Evolutionary conservation across 805 yeast genomes (phyloP), one percentile per base, ranked within the genome.

Genomic region (Huiozyma naganishii): DNA sequence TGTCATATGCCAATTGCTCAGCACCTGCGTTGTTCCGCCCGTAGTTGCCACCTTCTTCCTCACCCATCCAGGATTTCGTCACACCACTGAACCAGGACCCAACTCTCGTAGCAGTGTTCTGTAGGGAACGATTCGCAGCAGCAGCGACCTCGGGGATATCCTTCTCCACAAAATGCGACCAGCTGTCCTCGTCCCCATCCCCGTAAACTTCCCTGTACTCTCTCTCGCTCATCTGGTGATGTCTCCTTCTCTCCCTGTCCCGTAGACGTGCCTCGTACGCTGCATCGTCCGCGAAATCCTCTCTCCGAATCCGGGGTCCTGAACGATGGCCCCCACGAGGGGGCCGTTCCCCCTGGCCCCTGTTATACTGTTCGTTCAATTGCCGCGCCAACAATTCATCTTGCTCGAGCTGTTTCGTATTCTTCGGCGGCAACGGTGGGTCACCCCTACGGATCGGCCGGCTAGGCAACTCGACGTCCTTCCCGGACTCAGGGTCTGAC

Each of bases 361-460:
- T 40, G 42, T 67, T 69, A 50, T 71, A 83, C 54, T 82, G 77
- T 53, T 77, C 75, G 47, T 90, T 95, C 56, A 90, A 69, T 54
- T 74, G 71, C 49, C 92, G 76, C 1, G 97, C 97, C 52, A 88
- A 69, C 17, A 75, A 67, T 62, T 87, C 97, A 62, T 92, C 97
- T 47, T 79, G 80, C 45, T 69, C 72, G 42, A 75, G 49, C 58
- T 79, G 83, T n/a, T 65, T 52, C 36, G 53, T 49, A 41, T 60
- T 60, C 38, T 61, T 59, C 38, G 58, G 55, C 12, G 56, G 63
- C 32, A 54, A 48, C 23, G 57, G 46, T 3, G 37, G 10, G 5
- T 49, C 47, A 5, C 33, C n/a, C 4, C 23, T 17, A 17, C 23
- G 23, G 33, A 11, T 30, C 27, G 64, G 62, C 12, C 65, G 63